These are phyloP conservation scores for Xylaria sp. DNA, from an alignment of 2,329 filamentous ascomycete species.

Conservation along the genomic window DNA sequence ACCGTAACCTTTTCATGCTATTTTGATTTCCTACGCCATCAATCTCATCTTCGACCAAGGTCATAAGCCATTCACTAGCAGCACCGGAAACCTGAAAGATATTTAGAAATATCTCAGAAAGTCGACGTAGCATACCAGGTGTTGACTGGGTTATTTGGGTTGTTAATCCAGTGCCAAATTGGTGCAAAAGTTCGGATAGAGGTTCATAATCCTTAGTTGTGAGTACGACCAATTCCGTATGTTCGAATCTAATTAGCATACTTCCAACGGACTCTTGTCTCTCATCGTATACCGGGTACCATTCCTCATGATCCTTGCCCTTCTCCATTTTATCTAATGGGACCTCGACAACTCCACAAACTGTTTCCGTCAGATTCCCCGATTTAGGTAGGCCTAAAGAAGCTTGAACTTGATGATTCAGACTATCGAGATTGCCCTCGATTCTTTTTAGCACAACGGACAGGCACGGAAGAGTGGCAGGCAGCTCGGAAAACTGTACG, in stretches of 20 bases:
- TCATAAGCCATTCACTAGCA: conserved; percentile 89
- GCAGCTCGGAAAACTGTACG: conserved; percentile 79
- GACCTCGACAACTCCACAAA: conserved; percentile 82
- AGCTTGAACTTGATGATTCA: conserved; percentile 57
- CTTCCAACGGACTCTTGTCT: conserved; percentile 81
- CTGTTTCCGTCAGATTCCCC: conserved; percentile 59
- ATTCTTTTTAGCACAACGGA: conserved; percentile 77
- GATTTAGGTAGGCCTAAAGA: conserved; percentile 56
- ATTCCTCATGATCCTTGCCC: conserved; percentile 83
- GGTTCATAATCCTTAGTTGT: conserved; percentile 86
- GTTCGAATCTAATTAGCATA: conserved; percentile 82
- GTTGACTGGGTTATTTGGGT: conserved; percentile 83
- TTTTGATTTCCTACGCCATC: conserved; percentile 89
- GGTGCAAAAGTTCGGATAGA: conserved; percentile 84
- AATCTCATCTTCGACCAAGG: conserved; percentile 95
- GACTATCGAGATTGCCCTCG: conserved; percentile 60
- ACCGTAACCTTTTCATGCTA: conserved; percentile 77
- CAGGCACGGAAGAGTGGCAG: conserved; percentile 73
- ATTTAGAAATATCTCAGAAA: conserved; percentile 88
- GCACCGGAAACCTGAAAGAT: conserved; percentile 93
- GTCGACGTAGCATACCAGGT: conserved; percentile 77
- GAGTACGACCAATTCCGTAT: conserved; percentile 90
- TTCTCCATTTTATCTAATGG: conserved; percentile 80
- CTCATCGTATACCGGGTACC: conserved; percentile 84
- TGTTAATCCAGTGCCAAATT: conserved; percentile 84